A percentile compares a stretch with the other conserved stretches of the same genome.
These are phyloP conservation scores for Tubosaeta brunneosetosa DNA, from an alignment of 768 basidiomycete genomes.

Conservation along the genomic window DNA sequence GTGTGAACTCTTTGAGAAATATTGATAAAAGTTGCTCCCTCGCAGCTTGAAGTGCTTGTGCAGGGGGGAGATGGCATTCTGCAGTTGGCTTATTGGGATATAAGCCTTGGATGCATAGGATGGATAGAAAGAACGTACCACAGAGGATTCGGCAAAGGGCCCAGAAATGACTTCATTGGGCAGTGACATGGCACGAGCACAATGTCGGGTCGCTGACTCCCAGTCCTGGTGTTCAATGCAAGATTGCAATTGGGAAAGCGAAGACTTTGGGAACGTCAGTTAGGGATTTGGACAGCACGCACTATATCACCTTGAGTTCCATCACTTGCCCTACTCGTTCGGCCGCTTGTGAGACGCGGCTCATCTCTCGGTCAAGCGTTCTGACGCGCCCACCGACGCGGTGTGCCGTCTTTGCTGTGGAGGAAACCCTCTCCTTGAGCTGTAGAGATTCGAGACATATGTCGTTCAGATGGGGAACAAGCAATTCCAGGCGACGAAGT, in stretches of 20 bases:
- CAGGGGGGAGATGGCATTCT: conserved; percentile 80
- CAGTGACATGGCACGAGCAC: conserved; percentile 84
- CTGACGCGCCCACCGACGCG: conserved; percentile 90
- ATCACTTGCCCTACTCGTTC: conserved; percentile 91
- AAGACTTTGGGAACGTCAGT: conserved; percentile 45
- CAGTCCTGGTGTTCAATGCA: conserved; percentile 83
- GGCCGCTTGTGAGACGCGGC: conserved; percentile 80
- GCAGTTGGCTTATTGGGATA: conserved; percentile 69
- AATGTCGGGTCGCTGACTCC: conserved; percentile 91
- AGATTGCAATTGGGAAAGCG: conserved; percentile 51
- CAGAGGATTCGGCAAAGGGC: conserved; percentile 79
- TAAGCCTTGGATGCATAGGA: not conserved
- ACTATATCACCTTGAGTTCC: conserved; percentile 75
- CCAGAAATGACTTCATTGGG: conserved; percentile 75
- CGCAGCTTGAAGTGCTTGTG: conserved; percentile 72
- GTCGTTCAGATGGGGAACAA: conserved; percentile 60
- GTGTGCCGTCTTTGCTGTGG: conserved; percentile 76
- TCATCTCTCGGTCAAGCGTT: conserved; percentile 89
- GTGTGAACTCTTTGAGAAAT: conserved; percentile 76
- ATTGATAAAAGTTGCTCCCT: conserved; percentile 70
- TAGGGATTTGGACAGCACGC: conserved; percentile 19
- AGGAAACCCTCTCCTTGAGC: conserved; percentile 55
- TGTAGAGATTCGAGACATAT: conserved; percentile 53
- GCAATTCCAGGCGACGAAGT: conserved; percentile 54
- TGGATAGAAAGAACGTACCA: conserved; percentile 50